Evolutionary conservation across 176 grass and related monocot genomes (phyloP), one percentile per base, ranked within the genome.

Genomic region (Zoysia japonica): DNA sequence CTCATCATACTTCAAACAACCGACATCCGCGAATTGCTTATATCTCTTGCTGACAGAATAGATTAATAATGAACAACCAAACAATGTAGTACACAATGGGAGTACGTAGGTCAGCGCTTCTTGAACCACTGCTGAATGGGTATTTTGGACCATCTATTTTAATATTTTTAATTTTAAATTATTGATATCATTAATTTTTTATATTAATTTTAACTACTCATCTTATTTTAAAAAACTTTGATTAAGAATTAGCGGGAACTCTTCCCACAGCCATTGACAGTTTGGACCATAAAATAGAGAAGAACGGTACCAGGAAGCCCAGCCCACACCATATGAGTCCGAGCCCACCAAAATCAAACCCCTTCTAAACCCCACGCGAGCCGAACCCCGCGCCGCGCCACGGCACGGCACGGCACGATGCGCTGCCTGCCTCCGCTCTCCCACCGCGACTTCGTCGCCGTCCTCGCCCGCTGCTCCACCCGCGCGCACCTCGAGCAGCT

Each of bases 401-500:
- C 56, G 73, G 66, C 71, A 20, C 46, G 16, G 17, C 45, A 50
- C 39, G n/a, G 60, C 47, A 65, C 63, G 12, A 88, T 89, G 87
- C 65, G 78, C 60, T 67, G 13, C 64, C 37, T 71, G 36, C 77
- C 87, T 14, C 77, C 85, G 67, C 43, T 70, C 53, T 88, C 75
- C 74, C 87, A 88, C 64, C 13, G 75, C 3, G 87, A 70, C 68
- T 83, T 92, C 82, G 70, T 94, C 57, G 87, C 80, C 77, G 65
- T 86, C 17, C 87, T 97, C 52, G 47, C 65, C 48, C 77, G 77
- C 40, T 97, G 94, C 89, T 69, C 85, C 19, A 85, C 70, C 47
- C 74, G 88, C 80, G 63, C 65, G 47, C 94, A 94, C 41, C 76
- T 97, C 41, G 83, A 88, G 77, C 91, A 94, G 82, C 78, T 94